A percentile compares a stretch with the other conserved stretches of the same genome.
Conservation (phyloP, 176 grass and related monocot genomes). For the Juncus effusus region DNA sequence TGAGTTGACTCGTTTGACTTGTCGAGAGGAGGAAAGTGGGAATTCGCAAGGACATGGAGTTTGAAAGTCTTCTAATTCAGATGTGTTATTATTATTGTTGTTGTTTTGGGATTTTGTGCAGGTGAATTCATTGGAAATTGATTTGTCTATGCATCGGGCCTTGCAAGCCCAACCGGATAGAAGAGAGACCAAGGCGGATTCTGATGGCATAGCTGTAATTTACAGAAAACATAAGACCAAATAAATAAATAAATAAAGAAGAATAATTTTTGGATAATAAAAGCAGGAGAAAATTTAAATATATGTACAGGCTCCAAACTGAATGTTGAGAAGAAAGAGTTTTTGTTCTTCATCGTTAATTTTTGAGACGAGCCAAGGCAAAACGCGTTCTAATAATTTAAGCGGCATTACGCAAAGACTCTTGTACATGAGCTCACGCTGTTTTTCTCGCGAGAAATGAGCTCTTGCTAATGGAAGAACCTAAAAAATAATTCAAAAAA, state of each 20-base stretch:
- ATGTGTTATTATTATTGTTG: background rate
- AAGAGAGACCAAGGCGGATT: conserved; percentile 74
- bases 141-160: conserved; percentile 46
- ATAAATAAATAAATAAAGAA: background rate
- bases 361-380: conserved; percentile 89
- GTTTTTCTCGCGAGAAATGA: conserved; percentile 82
- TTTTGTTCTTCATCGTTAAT: conserved; percentile 65
- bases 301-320: too few relatives aligned
- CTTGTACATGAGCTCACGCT: conserved; percentile 77
- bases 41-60: conserved; percentile 42
- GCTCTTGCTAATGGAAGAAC: conserved; percentile 94
- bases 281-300: too few relatives aligned
- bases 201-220: conserved; percentile 63
- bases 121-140: conserved; percentile 65
- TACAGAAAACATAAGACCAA: too few relatives aligned
- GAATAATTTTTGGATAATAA: too few relatives aligned
- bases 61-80: conserved; percentile 17
- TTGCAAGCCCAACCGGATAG: conserved; percentile 98
- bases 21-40: conserved; percentile 25
- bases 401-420: conserved; percentile 93
- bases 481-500: conserved; percentile 47
- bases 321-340: conserved; percentile 45
- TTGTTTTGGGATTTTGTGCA: conserved; percentile 50
- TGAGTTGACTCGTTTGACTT: conserved; percentile 33
- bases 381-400: conserved; percentile 82